Conservation (phyloP, 257 asterid genomes). For the Voacanga thouarsii region DNA sequence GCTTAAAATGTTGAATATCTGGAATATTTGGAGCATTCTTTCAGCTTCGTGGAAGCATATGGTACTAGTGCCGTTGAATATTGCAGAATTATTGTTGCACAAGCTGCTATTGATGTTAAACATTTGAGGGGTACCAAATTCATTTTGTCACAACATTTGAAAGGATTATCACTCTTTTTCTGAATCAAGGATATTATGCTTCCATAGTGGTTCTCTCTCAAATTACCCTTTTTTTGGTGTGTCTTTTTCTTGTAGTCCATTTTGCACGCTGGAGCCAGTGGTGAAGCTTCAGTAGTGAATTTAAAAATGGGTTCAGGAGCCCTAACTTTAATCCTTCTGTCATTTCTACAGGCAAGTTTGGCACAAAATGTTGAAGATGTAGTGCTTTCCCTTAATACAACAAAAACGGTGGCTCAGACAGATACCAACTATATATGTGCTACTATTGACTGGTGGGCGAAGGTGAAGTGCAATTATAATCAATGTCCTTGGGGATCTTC, state of each 20-base stretch:
- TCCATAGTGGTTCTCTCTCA: neutral
- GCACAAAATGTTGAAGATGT: slow-evolving; percentile 48
- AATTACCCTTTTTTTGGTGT: too few species aligned
- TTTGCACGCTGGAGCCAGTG: slow-evolving; percentile 25
- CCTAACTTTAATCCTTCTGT: slow-evolving; percentile 38
- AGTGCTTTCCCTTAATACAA: slow-evolving; percentile 46
- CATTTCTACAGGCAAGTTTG: slow-evolving; percentile 40
- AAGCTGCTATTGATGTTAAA: neutral
- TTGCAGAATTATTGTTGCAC: neutral
- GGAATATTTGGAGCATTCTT: neutral
- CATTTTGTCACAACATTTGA: neutral
- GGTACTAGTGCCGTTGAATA: neutral
- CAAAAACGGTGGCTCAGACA: slow-evolving; percentile 47
- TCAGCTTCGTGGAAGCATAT: neutral
- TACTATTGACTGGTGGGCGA: slow-evolving; percentile 97
- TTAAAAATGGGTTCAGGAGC: slow-evolving; percentile 46
- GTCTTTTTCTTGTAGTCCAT: slow-evolving; percentile 16
- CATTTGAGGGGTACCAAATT: neutral
- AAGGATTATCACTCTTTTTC: neutral
- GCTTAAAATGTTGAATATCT: neutral
- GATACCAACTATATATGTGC: slow-evolving; percentile 84
- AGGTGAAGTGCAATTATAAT: slow-evolving; percentile 75
- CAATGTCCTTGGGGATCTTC: slow-evolving; percentile 89
- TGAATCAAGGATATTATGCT: neutral
- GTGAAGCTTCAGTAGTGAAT: slow-evolving; percentile 26